phyloP scores from a whole-genome alignment of 106 monocot species.

The Dendrobium nobile region DNA sequence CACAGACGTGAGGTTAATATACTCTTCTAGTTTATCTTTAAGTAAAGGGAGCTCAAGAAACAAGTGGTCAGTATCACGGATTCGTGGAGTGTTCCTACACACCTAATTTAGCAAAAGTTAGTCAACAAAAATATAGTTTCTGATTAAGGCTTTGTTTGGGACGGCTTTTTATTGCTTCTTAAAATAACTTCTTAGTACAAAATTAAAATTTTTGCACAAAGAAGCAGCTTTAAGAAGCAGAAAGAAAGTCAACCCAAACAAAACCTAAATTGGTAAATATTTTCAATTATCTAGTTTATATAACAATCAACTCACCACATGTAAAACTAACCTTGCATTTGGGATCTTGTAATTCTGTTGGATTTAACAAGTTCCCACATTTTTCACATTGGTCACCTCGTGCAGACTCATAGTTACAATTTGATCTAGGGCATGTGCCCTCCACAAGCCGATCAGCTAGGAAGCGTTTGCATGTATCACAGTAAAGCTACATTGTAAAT shows the following conservation, averaged over 20 bases:
- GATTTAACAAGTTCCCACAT: constrained; percentile 87
- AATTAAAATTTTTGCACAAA: too few species aligned
- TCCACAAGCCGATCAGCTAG: constrained; percentile 93
- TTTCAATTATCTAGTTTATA: background rate
- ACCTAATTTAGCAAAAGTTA: constrained; percentile 32
- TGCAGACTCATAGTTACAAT: constrained; percentile 76
- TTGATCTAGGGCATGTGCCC: constrained; percentile 70
- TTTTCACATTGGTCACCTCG: constrained; percentile 95
- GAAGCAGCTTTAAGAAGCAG: too few species aligned
- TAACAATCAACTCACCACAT: background rate
- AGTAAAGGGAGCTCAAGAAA: constrained; percentile 85
- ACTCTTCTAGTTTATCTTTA: constrained; percentile 60
- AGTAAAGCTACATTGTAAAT: constrained; percentile 60
- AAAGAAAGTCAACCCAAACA: too few species aligned
- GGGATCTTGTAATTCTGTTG: constrained; percentile 79
- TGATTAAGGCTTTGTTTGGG: background rate
- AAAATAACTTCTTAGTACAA: too few species aligned
- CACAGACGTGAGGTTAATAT: constrained; percentile 59
- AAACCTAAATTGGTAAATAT: background rate
- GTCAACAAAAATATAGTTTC: background rate
- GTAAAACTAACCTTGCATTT: constrained; percentile 73
- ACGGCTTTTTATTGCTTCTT: too few species aligned
- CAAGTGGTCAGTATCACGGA: constrained; percentile 88
- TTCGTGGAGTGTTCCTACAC: constrained; percentile 58
- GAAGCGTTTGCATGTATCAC: constrained; percentile 73